A percentile compares a stretch with the other conserved stretches of the same genome.
Conservation (phyloP, 176 grass and related monocot genomes). For the Triticum urartu region DNA sequence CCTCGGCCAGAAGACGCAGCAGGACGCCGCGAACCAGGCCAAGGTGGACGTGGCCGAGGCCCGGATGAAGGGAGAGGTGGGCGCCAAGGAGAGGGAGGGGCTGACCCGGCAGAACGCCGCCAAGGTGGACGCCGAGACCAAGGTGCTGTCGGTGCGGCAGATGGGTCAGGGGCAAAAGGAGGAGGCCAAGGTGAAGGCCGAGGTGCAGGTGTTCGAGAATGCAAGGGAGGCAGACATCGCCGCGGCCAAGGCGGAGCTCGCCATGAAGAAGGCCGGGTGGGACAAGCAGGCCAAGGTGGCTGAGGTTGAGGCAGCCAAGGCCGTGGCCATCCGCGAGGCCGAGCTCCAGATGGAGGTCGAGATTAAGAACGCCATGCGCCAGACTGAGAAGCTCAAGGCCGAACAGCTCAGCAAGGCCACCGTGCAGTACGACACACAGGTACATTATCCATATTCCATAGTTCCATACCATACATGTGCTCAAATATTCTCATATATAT, state of each 20-base stretch:
- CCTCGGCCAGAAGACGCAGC: neutral
- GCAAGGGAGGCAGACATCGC: neutral
- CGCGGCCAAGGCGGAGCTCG: neutral
- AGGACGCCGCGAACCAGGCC: neutral
- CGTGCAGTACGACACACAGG: neutral
- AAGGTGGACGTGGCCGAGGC: neutral
- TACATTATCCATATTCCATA: neutral
- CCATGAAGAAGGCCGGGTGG: neutral
- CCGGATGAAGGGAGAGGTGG: neutral
- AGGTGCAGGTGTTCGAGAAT: neutral
- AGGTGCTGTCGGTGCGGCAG: neutral
- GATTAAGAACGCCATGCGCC: neutral
- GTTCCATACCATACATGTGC: neutral
- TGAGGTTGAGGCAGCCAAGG: neutral
- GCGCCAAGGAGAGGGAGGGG: neutral
- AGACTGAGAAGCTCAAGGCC: neutral
- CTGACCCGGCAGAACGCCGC: neutral
- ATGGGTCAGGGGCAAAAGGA: neutral
- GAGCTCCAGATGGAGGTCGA: neutral
- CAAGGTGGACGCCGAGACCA: neutral
- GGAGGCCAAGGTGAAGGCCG: neutral
- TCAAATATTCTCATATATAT: neutral
- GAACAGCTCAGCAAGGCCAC: neutral
- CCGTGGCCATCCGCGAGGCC: neutral
- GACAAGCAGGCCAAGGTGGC: neutral